Evolutionary conservation across 1,284 basidiomycete genomes (phyloP).

Genomic region (Marasmius fiardii): DNA sequence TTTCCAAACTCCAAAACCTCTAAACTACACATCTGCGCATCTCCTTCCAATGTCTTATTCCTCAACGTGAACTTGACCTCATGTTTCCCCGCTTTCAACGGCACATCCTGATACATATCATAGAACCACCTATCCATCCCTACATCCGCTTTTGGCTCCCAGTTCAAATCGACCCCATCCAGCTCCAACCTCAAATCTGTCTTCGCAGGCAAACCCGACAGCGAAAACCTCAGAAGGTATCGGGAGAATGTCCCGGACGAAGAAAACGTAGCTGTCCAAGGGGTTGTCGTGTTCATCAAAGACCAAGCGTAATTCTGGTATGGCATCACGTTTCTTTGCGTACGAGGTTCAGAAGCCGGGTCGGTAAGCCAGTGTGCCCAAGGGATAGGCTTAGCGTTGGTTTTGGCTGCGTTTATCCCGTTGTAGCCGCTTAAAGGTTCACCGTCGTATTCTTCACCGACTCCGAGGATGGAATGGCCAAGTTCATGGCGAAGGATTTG

Average conservation of each 20-base stretch:
- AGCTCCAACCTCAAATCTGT: constrained; percentile 57
- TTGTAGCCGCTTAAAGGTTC: constrained; percentile 67
- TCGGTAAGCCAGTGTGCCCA: constrained; percentile 74
- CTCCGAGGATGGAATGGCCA: constrained; percentile 75
- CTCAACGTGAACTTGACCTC: constrained; percentile 56
- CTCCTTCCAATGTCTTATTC: constrained; percentile 45
- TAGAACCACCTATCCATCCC: constrained; percentile 75
- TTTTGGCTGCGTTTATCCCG: constrained; percentile 64
- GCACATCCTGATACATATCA: constrained; percentile 42
- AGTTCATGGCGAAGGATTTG: constrained; percentile 82
- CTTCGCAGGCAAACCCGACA: constrained; percentile 65
- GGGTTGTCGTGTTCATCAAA: constrained; percentile 55
- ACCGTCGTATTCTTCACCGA: constrained; percentile 88
- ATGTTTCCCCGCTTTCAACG: constrained; percentile 36
- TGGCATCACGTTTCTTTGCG: constrained; percentile 75
- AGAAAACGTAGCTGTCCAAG: constrained; percentile 62
- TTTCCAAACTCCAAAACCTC: constrained; percentile 78
- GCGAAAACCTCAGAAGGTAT: constrained; percentile 68
- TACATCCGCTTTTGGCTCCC: constrained; percentile 53
- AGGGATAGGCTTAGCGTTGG: constrained; percentile 42
- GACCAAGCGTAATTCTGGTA: constrained; percentile 77
- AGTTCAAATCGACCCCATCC: constrained; percentile 57
- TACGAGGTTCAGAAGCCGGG: constrained; percentile 29
- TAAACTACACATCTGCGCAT: constrained; percentile 71
- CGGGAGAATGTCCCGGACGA: constrained; percentile 65